Evolutionary conservation across 805 yeast species (phyloP), one percentile per base, ranked within the genome.

Genomic region (Nakazawaea ishiwadae): DNA sequence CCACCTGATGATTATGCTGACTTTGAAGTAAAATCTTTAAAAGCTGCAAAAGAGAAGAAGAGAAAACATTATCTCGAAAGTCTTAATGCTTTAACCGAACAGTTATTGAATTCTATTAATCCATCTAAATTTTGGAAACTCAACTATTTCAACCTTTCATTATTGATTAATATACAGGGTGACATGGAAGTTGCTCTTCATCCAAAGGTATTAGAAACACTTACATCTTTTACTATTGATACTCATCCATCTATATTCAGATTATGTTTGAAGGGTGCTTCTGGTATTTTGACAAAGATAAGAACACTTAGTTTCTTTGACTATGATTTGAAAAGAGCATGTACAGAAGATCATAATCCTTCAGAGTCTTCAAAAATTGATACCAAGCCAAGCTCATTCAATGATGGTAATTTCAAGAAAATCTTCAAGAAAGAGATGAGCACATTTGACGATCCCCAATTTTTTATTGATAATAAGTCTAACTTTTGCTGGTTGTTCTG

Each of bases 401-500:
- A 48, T 12, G 52, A 55, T 0, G 47, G 53, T 2, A 62, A 46
- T 1, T 80, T 68, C 50, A 55, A 55, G 2, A 58, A 60, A 0
- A 48, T 44, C 1, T 84, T 81, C 66, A 55, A 59, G 31, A 44
- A 52, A 4, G 93, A 84, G 49, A 62, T 83, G 66, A 52, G 54
- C 9, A 75, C 76, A 46, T 58, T 65, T 11, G 58, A 63, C 0
- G 42, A 58, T 17, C 84, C 84, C 1, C 49, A 48, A 1, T 81
- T 67, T 48, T 87, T 62, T 51, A 67, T 82, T 48, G 89, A 83
- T 51, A 71, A 71, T 23, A 73, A 71, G 39, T 63, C 73, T 2
- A 69, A 66, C 52, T 62, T 66, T 7, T 93, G 95, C 0, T 84
- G 89, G 78, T 59, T 84, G 7, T 81, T 83, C 39, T 87, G 96